phyloP scores from a whole-genome alignment of 345 rosid genomes.

The Melaleuca quinquenervia region DNA sequence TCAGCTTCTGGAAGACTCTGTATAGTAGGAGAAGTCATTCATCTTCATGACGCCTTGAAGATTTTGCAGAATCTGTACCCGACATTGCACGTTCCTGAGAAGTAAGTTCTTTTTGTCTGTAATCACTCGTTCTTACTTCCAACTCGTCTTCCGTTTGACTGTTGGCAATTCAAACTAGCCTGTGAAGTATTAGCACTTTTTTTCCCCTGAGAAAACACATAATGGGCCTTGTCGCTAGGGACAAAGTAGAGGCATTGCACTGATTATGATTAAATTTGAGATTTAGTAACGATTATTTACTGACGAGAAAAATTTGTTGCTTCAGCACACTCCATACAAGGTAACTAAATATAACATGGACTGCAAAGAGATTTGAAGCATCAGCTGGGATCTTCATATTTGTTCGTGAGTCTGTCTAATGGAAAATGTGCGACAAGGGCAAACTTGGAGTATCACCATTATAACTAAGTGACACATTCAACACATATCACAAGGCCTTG shows the following conservation, averaged over 20 bases:
- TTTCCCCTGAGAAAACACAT: background rate
- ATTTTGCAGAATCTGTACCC: constrained; percentile 2
- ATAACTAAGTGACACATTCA: background rate
- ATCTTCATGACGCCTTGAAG: background rate
- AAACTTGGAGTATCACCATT: background rate
- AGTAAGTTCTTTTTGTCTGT: background rate
- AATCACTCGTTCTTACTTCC: background rate
- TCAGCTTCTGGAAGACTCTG: constrained; percentile 5
- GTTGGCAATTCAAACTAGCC: background rate
- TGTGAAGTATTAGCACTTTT: background rate
- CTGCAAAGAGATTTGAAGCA: background rate
- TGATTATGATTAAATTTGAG: background rate
- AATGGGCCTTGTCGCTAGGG: background rate
- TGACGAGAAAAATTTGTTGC: background rate
- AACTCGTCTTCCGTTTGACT: background rate
- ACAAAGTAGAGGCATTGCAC: background rate
- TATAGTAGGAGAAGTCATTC: background rate
- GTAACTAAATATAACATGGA: background rate
- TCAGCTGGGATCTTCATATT: background rate
- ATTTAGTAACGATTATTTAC: background rate
- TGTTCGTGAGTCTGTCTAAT: background rate
- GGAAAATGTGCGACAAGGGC: background rate
- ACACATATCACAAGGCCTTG: background rate
- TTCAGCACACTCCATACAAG: background rate
- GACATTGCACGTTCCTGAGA: background rate